Conservation (phyloP, 1,139 yeast genomes). For the Yamadazyma atmosphaerica region DNA sequence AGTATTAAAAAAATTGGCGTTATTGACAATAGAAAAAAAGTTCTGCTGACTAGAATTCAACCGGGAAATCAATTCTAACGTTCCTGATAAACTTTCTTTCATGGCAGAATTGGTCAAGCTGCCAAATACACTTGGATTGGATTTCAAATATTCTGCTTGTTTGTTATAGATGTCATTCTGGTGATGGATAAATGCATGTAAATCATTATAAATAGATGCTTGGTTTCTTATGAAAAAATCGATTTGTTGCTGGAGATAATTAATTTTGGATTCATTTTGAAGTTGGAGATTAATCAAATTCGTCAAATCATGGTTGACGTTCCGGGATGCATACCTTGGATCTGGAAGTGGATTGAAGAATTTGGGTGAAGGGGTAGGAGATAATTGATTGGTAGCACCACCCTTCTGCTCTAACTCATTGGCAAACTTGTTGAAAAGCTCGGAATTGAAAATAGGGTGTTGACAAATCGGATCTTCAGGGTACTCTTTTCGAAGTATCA, state of each 20-base stretch:
- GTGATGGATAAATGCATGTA: constrained; percentile 18
- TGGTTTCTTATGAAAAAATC: constrained; percentile 19
- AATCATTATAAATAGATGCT: constrained; percentile 12
- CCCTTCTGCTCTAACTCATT: constrained; percentile 16
- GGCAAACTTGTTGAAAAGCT: constrained; percentile 23
- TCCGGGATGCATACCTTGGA: background rate
- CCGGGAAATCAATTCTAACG: constrained; percentile 5
- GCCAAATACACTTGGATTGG: constrained; percentile 13
- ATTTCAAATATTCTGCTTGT: constrained; percentile 22
- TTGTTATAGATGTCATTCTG: constrained; percentile 22
- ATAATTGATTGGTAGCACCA: constrained; percentile 7
- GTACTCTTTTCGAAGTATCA: constrained; percentile 22
- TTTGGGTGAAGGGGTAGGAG: constrained; percentile 8
- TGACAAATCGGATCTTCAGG: constrained; percentile 28
- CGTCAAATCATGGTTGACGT: background rate
- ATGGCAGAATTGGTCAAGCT: constrained; percentile 2
- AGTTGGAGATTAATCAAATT: constrained; percentile 11
- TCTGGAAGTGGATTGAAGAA: background rate
- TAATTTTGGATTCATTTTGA: constrained; percentile 17
- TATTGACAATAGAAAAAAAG: constrained; percentile 11
- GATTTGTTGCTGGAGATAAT: constrained; percentile 19
- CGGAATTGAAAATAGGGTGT: constrained; percentile 29
- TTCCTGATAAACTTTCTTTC: constrained; percentile 5
- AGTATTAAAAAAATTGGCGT: constrained; percentile 5
- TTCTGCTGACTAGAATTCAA: constrained; percentile 11